Evolutionary conservation across 2,329 filamentous ascomycete species (phyloP).

Genomic region (Diaporthe sp.): DNA sequence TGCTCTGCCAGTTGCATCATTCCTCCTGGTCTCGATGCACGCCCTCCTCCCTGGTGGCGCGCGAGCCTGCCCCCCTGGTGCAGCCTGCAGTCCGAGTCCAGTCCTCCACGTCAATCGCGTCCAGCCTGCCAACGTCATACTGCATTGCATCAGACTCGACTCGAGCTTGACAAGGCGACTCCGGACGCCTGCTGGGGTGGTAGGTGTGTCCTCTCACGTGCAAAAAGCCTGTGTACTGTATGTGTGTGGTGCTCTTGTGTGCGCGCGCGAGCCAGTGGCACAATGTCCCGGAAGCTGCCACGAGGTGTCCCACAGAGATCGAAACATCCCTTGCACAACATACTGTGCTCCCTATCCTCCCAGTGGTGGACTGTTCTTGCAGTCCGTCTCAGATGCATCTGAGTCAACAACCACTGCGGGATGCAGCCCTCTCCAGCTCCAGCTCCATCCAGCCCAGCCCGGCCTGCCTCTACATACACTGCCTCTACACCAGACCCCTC

Average conservation of each 20-base stretch:
- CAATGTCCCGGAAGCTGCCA: slow-evolving; percentile 26
- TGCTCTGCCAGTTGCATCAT: neutral
- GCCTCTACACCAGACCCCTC: neutral
- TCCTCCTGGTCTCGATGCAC: neutral
- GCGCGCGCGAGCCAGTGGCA: neutral
- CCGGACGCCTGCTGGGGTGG: neutral
- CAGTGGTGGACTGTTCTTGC: slow-evolving; percentile 16
- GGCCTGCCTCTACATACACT: neutral
- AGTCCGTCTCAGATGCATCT: slow-evolving; percentile 39
- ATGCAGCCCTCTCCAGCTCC: slow-evolving; percentile 22
- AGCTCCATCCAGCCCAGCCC: neutral
- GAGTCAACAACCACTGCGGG: slow-evolving; percentile 32
- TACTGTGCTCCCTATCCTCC: slow-evolving; percentile 13
- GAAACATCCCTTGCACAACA: slow-evolving; percentile 34
- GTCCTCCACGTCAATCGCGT: slow-evolving; percentile 29
- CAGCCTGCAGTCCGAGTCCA: slow-evolving; percentile 37
- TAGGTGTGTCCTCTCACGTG: slow-evolving; percentile 14
- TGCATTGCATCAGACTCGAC: slow-evolving; percentile 22
- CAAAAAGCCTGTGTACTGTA: neutral
- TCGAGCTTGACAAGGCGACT: neutral
- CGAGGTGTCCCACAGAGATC: slow-evolving; percentile 34
- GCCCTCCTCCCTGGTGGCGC: slow-evolving; percentile 3
- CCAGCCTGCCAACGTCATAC: slow-evolving; percentile 36
- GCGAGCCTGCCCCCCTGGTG: neutral
- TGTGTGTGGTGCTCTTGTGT: neutral